phyloP scores from a whole-genome alignment of 2,329 filamentous ascomycete species.

The Graphiopsis chlorocephala region DNA sequence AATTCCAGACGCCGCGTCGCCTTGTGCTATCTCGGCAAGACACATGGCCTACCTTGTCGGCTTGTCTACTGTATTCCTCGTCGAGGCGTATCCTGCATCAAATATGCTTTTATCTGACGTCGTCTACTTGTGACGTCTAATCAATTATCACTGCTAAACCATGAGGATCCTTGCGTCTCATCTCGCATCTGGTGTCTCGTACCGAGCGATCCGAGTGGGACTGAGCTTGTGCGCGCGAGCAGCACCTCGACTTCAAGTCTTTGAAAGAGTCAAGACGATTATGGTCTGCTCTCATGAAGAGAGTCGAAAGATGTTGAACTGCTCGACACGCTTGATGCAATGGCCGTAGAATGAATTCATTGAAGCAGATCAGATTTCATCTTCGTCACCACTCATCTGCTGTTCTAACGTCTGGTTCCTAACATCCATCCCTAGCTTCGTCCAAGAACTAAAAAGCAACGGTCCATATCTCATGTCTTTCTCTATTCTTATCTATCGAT shows the following conservation, averaged over 20 bases:
- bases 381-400: neutral
- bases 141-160: neutral
- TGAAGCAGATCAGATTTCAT: neutral
- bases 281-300: neutral
- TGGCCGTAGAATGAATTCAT: neutral
- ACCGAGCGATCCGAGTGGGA: neutral
- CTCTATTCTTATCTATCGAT: neutral
- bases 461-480: neutral
- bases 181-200: neutral
- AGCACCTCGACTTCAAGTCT: neutral
- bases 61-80: neutral
- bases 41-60: neutral
- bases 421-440: neutral
- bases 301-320: neutral
- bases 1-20: constrained; percentile 2
- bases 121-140: neutral
- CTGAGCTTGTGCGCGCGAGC: neutral
- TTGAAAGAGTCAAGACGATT: neutral
- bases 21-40: constrained; percentile 1
- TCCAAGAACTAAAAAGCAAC: neutral
- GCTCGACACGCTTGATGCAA: neutral
- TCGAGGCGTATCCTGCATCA: neutral
- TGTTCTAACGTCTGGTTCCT: neutral
- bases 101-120: neutral
- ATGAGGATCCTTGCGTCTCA: neutral